Evolutionary conservation across 164 flowering plant genomes (phyloP), one percentile per base, ranked within the genome.

Genomic region (Stephania yunnanensis): DNA sequence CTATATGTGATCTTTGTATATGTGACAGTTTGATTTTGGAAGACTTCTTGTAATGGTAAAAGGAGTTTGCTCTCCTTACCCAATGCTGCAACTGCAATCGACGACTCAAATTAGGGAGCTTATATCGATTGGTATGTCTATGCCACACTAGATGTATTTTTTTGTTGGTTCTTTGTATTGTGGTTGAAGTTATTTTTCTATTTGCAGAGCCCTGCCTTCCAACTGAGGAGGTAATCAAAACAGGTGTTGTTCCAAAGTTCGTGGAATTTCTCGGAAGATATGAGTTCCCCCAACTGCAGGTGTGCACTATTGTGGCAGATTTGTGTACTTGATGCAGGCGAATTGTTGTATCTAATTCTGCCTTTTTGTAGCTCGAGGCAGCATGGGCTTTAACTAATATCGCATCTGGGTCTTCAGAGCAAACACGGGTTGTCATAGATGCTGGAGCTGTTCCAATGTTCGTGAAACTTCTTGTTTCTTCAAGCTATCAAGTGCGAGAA

Each of bases 301-400:
- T 91, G 80, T 44, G 84, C 48, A 66, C 20, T 52, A 11, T 22
- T 66, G 72, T 8, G 36, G 20, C 42, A 10, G 13, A 22, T 25
- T n/a, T 9, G 42, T 66, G 11, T 22, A 17, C 65, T 58, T 58
- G 19, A 12, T 58, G 20, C n/a, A 58, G 17, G 12, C 6, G 64
- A 58, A 58, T 58, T 10, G 64, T 58, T 58, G 12, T 31, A 69
- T 58, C 17, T 80, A 22, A 48, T 44, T 63, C 55, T 45, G 30
- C 13, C 36, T 48, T 72, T 75, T 42, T 77, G 76, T 84, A 91
- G 96, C 90, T 91, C 84, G 98, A 93, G 79, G 98, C 98, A 30
- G 97, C 98, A 44, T 93, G 98, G 98, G 97, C 94, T 71, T 81
- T 93, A 80, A 93, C 98, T 12, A 93, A 93, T 83, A 87, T 93